phyloP scores from a whole-genome alignment of 805 yeast genomes.

The Starmera caribaea region DNA sequence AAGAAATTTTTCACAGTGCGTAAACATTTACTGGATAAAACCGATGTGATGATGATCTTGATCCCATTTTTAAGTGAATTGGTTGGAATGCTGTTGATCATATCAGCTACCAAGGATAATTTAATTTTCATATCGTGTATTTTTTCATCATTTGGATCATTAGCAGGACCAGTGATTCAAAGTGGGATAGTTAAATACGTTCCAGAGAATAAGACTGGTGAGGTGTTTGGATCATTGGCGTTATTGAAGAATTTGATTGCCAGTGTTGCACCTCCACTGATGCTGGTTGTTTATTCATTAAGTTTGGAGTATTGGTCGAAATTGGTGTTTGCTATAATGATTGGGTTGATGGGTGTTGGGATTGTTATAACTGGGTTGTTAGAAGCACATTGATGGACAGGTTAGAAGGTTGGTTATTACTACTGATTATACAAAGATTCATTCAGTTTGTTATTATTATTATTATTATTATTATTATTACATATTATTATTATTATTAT shows the following conservation, averaged over 20 bases:
- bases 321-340: too few species aligned
- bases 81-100: slow-evolving; percentile 26
- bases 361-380: too few species aligned
- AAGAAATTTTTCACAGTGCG: slow-evolving; percentile 25
- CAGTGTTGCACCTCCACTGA: slow-evolving; percentile 38
- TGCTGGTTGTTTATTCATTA: slow-evolving; percentile 37
- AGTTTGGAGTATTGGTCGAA: too few species aligned
- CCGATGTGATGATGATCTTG: slow-evolving; percentile 33
- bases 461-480: too few species aligned
- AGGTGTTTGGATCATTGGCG: slow-evolving; percentile 63
- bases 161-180: slow-evolving; percentile 49
- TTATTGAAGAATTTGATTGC: slow-evolving; percentile 41
- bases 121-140: slow-evolving; percentile 25
- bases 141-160: slow-evolving; percentile 37
- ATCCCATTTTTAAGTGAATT: slow-evolving; percentile 26
- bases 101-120: slow-evolving; percentile 20
- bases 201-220: slow-evolving; percentile 53
- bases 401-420: too few species aligned
- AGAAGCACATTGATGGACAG: too few species aligned
- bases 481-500: too few species aligned
- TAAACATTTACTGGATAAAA: slow-evolving; percentile 37
- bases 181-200: slow-evolving; percentile 52
- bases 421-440: too few species aligned
- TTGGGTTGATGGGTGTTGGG: too few species aligned
- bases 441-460: too few species aligned